Base-by-base conservation (phyloP, 202 grass and related monocot genomes). In the Cymbopogon flexuosus region DNA sequence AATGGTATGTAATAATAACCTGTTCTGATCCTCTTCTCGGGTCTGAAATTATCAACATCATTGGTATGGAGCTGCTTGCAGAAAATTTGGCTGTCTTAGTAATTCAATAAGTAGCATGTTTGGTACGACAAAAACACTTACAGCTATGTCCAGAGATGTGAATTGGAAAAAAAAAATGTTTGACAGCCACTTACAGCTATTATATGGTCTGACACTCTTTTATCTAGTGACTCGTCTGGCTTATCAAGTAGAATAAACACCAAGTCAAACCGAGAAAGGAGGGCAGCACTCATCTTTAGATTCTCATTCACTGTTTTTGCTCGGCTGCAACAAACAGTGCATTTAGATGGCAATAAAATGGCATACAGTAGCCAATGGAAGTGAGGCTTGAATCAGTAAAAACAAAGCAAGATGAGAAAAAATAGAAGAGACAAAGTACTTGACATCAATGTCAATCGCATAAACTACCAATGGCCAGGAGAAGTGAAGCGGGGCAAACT, bases 241-340 rank as follows among this genome's bases (percentile, higher is more conserved):
- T 90, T 87, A 74, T 94, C 95, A 37, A 94, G 88, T 77, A 94
- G 89, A 87, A 98, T 94, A 56, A 98, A 98, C 80, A 94, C 86
- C 59, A 98, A 88, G 88, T 94, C 95, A 84, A 98, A 98, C 8
- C 92, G 88, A 57, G 95, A 94, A 59, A 98, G 81, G 23, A 98
- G 90, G 22, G 95, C 84, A 10, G 92, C 90, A 82, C 81, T 93
- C 95, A 94, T 94, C 77, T 92, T 93, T 61, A 98, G 74, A 70
- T 94, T 94, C 79, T 98, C 95, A n/a, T 94, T 91, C 61, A 94
- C 95, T 41, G 92, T 98, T 86, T 94, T 98, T 52, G 82, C 92
- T 79, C 90, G 92, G 79, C 95, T 93, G 92, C 63, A 89, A 39
- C 62, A 87, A 80, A 85, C 1, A 46, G 11, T 68, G 88, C 16